phyloP scores from a whole-genome alignment of 2,329 filamentous ascomycete species.

The Fusarium coicis region DNA sequence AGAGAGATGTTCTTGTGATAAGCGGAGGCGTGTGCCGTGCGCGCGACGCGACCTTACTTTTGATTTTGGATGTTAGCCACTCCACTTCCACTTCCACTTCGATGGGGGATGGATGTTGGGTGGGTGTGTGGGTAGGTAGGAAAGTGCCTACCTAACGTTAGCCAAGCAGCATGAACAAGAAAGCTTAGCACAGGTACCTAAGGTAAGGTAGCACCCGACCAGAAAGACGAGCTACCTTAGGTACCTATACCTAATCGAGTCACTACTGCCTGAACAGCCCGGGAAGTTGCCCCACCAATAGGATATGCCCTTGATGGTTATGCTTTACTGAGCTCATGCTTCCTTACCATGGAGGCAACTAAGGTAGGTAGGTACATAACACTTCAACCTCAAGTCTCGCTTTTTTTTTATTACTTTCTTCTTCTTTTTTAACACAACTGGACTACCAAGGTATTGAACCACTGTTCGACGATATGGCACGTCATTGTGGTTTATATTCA shows the following conservation, averaged over 20 bases:
- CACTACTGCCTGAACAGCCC: not conserved
- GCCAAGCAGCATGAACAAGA: not conserved
- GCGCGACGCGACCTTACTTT: conserved; percentile 42
- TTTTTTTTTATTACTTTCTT: not conserved
- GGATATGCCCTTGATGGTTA: not conserved
- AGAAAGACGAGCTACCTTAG: not conserved
- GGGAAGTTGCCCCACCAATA: conserved; percentile 26
- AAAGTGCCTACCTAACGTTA: not conserved
- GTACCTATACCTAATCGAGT: not conserved
- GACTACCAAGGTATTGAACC: not conserved
- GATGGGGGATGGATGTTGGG: not conserved
- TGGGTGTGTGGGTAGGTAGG: not conserved
- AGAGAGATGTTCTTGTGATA: conserved; percentile 37
- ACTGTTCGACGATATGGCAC: not conserved
- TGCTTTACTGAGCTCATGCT: conserved; percentile 10
- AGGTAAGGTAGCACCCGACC: not conserved
- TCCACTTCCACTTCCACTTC: conserved; percentile 25
- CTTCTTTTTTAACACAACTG: not conserved
- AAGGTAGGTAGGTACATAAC: not conserved
- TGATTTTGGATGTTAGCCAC: conserved; percentile 11
- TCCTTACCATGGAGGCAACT: not conserved
- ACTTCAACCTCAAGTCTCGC: conserved; percentile 5
- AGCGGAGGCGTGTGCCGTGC: conserved; percentile 40
- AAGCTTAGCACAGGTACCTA: not conserved
- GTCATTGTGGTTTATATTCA: conserved; percentile 14